Base-by-base conservation (phyloP, 371 early-diverging fungal genomes). In the Mortierella sp. region DNA sequence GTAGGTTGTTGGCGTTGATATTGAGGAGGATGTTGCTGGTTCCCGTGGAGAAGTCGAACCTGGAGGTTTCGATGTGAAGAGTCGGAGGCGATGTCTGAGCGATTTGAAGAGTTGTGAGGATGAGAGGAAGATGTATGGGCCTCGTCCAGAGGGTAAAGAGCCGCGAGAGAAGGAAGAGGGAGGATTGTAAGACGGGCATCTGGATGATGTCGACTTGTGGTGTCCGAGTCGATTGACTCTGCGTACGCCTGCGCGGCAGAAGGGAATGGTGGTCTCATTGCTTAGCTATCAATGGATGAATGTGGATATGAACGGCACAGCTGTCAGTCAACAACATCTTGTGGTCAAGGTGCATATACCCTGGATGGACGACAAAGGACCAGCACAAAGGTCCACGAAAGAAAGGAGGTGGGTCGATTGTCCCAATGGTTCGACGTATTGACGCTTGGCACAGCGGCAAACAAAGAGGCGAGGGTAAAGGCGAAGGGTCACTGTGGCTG, bases 231-330 rank as follows among this genome's bases (percentile, higher is more conserved):
- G 46, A 76, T 69, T 39, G 76, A 76, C 62, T 76, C 69, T 28
- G 76, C 70, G 41, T 76, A 76, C 7, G 76, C 76, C 46, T 76
- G 76, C 45, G 76, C 76, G 16, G 76, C 69, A 6, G 76, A 76
- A 13, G 76, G 70, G 51, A 76, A 76, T 19, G 76, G 76, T 9
- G 76, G 58, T 48, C 63, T 64, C 76, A 76, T 76, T 34, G 43
- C 24, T 67, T 28, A 28, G 21, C 28, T 62, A 60, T 10, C 4
- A 10, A 34, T 34, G 34, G 34, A 4, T n/a, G 10, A 10, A 7
- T 34, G 34, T 34, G 34, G 34, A 34, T 34, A 34, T 34, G 34
- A 34, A 34, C 34, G 34, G 10, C 34, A 34, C n/a, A 34, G 34
- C 4, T 10, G 34, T 34, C 10, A 34, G 34, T 34, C 34, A 34